phyloP scores from a whole-genome alignment of 305 asterid species.

The Ilex paraguariensis region DNA sequence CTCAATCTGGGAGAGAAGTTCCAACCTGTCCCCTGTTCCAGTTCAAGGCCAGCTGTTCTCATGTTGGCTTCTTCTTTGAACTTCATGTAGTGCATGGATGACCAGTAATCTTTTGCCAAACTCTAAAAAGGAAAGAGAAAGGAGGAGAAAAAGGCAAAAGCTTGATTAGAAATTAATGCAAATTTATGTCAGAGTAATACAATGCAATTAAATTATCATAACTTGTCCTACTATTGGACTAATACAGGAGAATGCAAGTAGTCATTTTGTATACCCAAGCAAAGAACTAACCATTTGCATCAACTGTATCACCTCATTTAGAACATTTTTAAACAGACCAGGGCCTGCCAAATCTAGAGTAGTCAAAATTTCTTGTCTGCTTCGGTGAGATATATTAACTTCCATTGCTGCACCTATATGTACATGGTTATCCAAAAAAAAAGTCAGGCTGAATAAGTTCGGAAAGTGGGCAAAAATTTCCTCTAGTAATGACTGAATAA shows the following conservation, averaged over 20 bases:
- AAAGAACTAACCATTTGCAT: constrained; percentile 61
- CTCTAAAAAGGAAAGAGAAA: constrained; percentile 31
- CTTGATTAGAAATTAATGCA: not conserved
- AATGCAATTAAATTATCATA: not conserved
- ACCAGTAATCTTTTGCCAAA: constrained; percentile 71
- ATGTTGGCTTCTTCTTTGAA: constrained; percentile 51
- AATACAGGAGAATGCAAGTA: not conserved
- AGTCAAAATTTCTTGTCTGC: constrained; percentile 62
- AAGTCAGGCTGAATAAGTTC: not conserved
- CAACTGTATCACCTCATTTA: constrained; percentile 65
- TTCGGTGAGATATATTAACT: constrained; percentile 72
- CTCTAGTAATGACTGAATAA: not conserved
- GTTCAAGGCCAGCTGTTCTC: constrained; percentile 35
- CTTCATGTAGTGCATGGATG: constrained; percentile 60
- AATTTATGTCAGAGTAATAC: not conserved
- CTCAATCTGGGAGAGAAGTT: constrained; percentile 64
- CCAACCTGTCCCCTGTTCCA: constrained; percentile 44
- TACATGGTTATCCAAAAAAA: constrained; percentile 3
- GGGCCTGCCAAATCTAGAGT: constrained; percentile 61
- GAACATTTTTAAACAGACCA: constrained; percentile 48
- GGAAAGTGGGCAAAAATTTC: not conserved
- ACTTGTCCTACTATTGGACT: not conserved
- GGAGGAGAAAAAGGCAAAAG: not conserved
- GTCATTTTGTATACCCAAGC: not conserved
- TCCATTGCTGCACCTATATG: constrained; percentile 68